phyloP scores from a whole-genome alignment of 768 basidiomycete genomes.

The Phlebiopsis gigantea region DNA sequence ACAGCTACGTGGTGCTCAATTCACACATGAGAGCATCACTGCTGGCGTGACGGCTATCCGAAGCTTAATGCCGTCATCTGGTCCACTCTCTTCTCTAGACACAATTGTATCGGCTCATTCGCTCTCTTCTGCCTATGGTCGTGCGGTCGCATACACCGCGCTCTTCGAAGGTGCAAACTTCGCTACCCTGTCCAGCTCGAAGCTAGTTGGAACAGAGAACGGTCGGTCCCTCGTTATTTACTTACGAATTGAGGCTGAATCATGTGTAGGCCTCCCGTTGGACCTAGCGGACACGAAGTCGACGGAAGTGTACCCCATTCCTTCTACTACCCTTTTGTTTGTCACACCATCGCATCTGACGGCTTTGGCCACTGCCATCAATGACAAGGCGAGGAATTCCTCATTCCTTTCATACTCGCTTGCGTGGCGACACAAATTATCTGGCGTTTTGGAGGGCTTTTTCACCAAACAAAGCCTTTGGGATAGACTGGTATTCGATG shows the following conservation, averaged over 20 bases:
- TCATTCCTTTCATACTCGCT: constrained; percentile 48
- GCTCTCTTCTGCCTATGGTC: constrained; percentile 71
- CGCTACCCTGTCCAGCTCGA: constrained; percentile 55
- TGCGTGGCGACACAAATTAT: constrained; percentile 75
- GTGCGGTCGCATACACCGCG: constrained; percentile 76
- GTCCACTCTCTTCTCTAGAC: constrained; percentile 64
- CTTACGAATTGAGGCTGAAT: background rate
- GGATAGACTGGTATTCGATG: constrained; percentile 75
- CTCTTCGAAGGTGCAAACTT: constrained; percentile 71
- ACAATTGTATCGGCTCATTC: constrained; percentile 73
- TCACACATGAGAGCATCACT: constrained; percentile 83
- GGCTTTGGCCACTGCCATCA: constrained; percentile 47
- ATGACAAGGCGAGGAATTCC: constrained; percentile 47
- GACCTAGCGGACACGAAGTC: constrained; percentile 47
- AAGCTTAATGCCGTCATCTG: constrained; percentile 68
- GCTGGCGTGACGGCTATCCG: constrained; percentile 83
- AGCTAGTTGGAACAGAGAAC: constrained; percentile 41
- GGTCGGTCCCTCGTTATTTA: constrained; percentile 24
- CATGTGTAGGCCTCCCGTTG: constrained; percentile 6
- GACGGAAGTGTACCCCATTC: constrained; percentile 47
- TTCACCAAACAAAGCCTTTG: constrained; percentile 76
- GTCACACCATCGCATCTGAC: constrained; percentile 58
- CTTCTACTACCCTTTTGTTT: constrained; percentile 79
- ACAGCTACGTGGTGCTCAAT: constrained; percentile 51
- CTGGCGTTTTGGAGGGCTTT: constrained; percentile 66